A percentile compares a stretch with the other conserved stretches of the same genome.
Evolutionary conservation across 1,284 basidiomycete species (phyloP).

Genomic region (Apiotrichum siamense): DNA sequence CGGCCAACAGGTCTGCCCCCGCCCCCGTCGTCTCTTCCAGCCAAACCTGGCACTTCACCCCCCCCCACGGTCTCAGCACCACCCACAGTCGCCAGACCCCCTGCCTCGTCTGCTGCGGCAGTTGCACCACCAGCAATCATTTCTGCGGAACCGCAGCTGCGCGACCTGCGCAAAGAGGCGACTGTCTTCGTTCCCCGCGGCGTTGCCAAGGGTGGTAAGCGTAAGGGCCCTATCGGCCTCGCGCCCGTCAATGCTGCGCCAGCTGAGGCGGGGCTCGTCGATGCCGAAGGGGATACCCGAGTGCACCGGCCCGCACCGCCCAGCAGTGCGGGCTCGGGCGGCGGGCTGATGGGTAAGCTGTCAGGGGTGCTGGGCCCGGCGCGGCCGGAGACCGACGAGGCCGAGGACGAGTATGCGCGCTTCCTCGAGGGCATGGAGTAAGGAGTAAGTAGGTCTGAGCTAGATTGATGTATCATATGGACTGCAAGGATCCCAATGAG

Average conservation of each 20-base stretch:
- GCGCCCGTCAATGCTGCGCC: constrained; percentile 40
- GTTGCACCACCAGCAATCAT: constrained; percentile 56
- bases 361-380: constrained; percentile 28
- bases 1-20: neutral
- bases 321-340: constrained; percentile 25
- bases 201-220: constrained; percentile 43
- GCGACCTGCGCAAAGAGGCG: constrained; percentile 85
- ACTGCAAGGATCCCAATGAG: too few relatives aligned
- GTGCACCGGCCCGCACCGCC: constrained; percentile 11
- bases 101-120: constrained; percentile 26
- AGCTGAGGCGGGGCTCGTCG: constrained; percentile 30
- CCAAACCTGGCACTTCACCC: constrained; percentile 16
- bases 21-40: constrained; percentile 11
- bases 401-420: constrained; percentile 16
- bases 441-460: neutral
- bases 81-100: constrained; percentile 23
- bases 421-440: constrained; percentile 15
- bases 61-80: neutral
- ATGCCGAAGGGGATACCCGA: constrained; percentile 39
- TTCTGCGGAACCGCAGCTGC: constrained; percentile 72
- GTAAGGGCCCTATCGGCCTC: constrained; percentile 3
- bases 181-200: constrained; percentile 73
- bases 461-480: too few relatives aligned
- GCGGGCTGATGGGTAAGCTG: constrained; percentile 44
- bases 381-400: neutral